phyloP scores from a whole-genome alignment of 768 basidiomycete species.

The Tylopilus vinaceipallidus region DNA sequence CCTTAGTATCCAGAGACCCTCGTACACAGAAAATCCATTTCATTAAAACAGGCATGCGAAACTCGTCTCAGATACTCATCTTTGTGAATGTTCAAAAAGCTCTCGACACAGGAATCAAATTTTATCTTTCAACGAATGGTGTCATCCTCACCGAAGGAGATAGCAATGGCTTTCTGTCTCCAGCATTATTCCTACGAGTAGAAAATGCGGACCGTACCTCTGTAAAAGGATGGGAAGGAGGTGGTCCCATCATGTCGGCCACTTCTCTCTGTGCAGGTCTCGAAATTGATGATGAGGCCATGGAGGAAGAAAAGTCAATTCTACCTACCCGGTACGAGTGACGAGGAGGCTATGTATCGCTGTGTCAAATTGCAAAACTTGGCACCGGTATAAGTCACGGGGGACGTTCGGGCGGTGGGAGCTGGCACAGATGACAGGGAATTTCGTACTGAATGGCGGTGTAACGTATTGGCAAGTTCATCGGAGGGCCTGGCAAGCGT shows the following conservation, averaged over 20 bases:
- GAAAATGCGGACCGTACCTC: slow-evolving; percentile 39
- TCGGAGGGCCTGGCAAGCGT: too few relatives aligned
- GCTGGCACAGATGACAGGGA: too few relatives aligned
- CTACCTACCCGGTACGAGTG: too few relatives aligned
- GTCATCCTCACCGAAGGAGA: slow-evolving; percentile 87
- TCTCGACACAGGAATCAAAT: slow-evolving; percentile 63
- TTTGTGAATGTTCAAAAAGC: slow-evolving; percentile 76
- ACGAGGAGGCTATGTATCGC: too few relatives aligned
- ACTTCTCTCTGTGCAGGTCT: neutral
- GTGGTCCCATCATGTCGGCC: neutral
- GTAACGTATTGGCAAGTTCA: too few relatives aligned
- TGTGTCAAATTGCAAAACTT: too few relatives aligned
- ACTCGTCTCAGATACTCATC: slow-evolving; percentile 73
- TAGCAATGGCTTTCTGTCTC: slow-evolving; percentile 53
- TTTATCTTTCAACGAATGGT: slow-evolving; percentile 82
- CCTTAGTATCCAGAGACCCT: neutral
- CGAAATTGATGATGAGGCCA: neutral
- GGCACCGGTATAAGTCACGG: too few relatives aligned
- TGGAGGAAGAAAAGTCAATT: neutral
- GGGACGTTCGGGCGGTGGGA: too few relatives aligned
- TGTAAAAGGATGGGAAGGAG: slow-evolving; percentile 24
- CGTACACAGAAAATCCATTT: neutral
- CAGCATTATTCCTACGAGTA: slow-evolving; percentile 69
- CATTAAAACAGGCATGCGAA: slow-evolving; percentile 68
- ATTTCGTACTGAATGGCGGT: too few relatives aligned